Conservation (phyloP, 2,329 filamentous ascomycete genomes). For the Zopfia rhizophila region DNA sequence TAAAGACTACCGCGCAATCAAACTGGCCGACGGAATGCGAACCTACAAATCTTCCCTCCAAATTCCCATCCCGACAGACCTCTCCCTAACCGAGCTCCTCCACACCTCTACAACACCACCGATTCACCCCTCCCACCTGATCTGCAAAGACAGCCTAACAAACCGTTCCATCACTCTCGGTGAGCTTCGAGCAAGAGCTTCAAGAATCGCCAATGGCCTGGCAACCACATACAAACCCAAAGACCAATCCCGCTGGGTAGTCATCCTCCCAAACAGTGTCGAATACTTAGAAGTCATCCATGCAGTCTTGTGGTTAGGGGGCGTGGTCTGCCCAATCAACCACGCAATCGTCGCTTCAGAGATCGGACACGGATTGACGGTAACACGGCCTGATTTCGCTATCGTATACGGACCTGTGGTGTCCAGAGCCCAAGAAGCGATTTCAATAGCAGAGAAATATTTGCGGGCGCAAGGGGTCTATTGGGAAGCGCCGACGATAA, state of each 20-base stretch:
- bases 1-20: no score
- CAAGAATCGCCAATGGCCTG: slow-evolving; percentile 55
- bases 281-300: slow-evolving; percentile 58
- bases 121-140: slow-evolving; percentile 56
- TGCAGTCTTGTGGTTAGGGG: slow-evolving; percentile 47
- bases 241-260: slow-evolving; percentile 54
- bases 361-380: slow-evolving; percentile 52
- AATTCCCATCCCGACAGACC: slow-evolving; percentile 48
- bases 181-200: slow-evolving; percentile 55
- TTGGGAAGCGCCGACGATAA: slow-evolving; percentile 49
- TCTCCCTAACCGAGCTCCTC: slow-evolving; percentile 59
- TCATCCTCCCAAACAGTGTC: slow-evolving; percentile 59
- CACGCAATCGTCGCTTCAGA: slow-evolving; percentile 33
- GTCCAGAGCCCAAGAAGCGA: slow-evolving; percentile 21
- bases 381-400: slow-evolving; percentile 56
- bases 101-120: slow-evolving; percentile 45
- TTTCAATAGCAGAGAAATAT: slow-evolving; percentile 19
- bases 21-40: no score
- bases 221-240: slow-evolving; percentile 40
- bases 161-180: slow-evolving; percentile 59
- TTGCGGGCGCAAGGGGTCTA: slow-evolving; percentile 31
- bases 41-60: slow-evolving; percentile 21
- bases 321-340: slow-evolving; percentile 39
- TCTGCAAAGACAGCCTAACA: slow-evolving; percentile 57
- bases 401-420: slow-evolving; percentile 50